Base-by-base conservation (phyloP, 495 filamentous ascomycete species). In the Daldinia decipiens region DNA sequence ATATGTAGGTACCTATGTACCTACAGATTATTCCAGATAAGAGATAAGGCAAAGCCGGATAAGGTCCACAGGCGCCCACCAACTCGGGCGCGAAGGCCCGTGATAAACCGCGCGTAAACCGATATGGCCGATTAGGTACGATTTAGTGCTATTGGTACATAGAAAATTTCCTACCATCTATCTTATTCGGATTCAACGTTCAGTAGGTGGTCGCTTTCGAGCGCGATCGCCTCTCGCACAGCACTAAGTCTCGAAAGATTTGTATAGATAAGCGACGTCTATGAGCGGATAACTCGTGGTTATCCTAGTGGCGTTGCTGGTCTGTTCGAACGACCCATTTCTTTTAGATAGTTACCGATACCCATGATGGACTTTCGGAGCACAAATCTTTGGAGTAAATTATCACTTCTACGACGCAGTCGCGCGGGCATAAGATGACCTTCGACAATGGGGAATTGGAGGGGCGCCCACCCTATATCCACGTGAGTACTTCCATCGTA, bases 401-500 rank as follows among this genome's bases (percentile, higher is more conserved):
- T 73, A 74, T 74, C 72, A 71, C 52, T 62, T 71, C 47, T 59
- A 53, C 51, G 63, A 68, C 71, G 38, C 62, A 77, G 56, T 65
- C 74, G 68, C 76, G 65, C 73, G 52, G 70, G 58, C 70, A 73
- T 66, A 82, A 77, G 65, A 84, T 83, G 80, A 81, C 62, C 38
- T 56, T 74, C 59, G 70, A 81, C 71, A 74, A 82, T 81, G 80
- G 78, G 62, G 83, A 82, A 43, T 39, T 73, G 54, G 79, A 82
- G 68, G 73, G 73, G 60, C 80, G 82, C 67, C 81, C 83, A 64
- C 82, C 83, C 58, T 81, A 80, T 60, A 70, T 83, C 62, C 78
- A 84, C 65, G 83, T 84, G 63, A 56, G 81, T 80, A 40, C 38
- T 34, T 29, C 38, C 7, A 52, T 61, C 54, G 38, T 29, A 29